Evolutionary conservation across 176 grass and related monocot genomes (phyloP), one percentile per base, ranked within the genome.

Genomic region (Pontederia paniculata): DNA sequence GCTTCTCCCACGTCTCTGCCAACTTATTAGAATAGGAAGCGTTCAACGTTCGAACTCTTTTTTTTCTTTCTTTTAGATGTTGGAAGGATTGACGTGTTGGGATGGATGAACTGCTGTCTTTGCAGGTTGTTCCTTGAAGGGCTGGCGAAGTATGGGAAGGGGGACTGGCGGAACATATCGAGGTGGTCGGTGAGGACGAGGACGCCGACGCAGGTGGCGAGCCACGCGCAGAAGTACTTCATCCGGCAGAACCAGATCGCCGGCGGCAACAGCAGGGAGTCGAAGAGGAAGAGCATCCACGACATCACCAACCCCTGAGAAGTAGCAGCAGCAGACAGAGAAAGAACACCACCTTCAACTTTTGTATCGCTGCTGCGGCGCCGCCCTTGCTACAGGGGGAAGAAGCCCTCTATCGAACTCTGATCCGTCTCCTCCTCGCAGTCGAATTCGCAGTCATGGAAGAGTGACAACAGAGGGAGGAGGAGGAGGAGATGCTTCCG

Each of bases 211-310:
- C 85, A 96, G 79, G 90, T 96, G 13, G 90, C 90, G 10, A 97
- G 91, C 79, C 91, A 97, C 73, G 91, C 91, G 21, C 91, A 97
- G 77, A 97, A 97, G 65, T 97, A 77, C 67, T 97, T 87, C 70
- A 81, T 79, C 64, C 71, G 86, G 15, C 91, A 81, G 65, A 69
- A 17, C 56, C 84, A 79, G 65, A 70, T 59, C 52, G 63, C 77
- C 9, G 69, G 71, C 23, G 25, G 25, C 1, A 76, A 28, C 22
- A 65, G 58, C 2, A 60, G 80, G 23, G 86, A 96, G 50, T 81
- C 85, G 41, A 97, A 90, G 77, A 79, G 86, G 47, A 97, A 84
- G 77, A 97, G 91, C 76, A 97, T 97, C 71, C 82, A 97, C 65
- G 91, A 97, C 76, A 90, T 97, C 76, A 96, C 82, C 46, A 73